Conservation (phyloP, 2,329 filamentous ascomycete genomes). For the Tolypocladium ophioglossoides region DNA sequence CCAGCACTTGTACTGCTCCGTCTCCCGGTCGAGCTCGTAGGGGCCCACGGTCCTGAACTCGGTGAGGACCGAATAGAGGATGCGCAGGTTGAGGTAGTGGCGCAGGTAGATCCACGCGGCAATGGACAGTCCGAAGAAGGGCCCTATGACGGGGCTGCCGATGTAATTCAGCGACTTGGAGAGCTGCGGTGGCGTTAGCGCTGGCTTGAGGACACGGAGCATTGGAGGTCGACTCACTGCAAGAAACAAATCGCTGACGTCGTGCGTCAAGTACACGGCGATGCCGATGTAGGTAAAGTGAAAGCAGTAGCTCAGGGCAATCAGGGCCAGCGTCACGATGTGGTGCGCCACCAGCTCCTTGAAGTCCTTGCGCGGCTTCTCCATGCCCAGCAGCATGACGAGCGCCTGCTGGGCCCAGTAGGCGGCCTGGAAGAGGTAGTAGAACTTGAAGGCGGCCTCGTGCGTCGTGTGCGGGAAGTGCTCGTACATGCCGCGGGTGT, state of each 20-base stretch:
- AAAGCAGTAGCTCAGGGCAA: constrained; percentile 83
- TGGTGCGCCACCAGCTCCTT: constrained; percentile 89
- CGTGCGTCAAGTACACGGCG: constrained; percentile 88
- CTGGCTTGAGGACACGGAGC: too few relatives aligned
- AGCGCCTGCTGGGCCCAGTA: constrained; percentile 96
- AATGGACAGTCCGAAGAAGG: constrained; percentile 79
- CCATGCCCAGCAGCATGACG: constrained; percentile 76
- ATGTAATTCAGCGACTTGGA: constrained; percentile 91
- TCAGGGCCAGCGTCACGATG: constrained; percentile 76
- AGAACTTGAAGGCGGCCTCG: constrained; percentile 78
- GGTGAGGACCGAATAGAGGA: constrained; percentile 65
- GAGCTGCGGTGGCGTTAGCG: constrained; percentile 27
- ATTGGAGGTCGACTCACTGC: constrained; percentile 28
- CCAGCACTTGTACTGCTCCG: constrained; percentile 66
- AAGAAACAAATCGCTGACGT: constrained; percentile 91
- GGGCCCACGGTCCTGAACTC: constrained; percentile 66
- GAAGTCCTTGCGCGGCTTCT: constrained; percentile 92
- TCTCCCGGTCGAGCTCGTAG: constrained; percentile 66
- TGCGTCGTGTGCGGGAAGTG: constrained; percentile 75
- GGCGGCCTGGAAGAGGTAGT: constrained; percentile 87
- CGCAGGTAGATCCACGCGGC: constrained; percentile 80
- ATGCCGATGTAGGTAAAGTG: constrained; percentile 97
- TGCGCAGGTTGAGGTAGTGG: constrained; percentile 71
- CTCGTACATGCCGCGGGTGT: constrained; percentile 83
- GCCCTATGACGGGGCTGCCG: constrained; percentile 62